A percentile compares a stretch with the other conserved stretches of the same genome.
phyloP scores from a whole-genome alignment of 768 basidiomycete species.

The Lactarius deliciosus region DNA sequence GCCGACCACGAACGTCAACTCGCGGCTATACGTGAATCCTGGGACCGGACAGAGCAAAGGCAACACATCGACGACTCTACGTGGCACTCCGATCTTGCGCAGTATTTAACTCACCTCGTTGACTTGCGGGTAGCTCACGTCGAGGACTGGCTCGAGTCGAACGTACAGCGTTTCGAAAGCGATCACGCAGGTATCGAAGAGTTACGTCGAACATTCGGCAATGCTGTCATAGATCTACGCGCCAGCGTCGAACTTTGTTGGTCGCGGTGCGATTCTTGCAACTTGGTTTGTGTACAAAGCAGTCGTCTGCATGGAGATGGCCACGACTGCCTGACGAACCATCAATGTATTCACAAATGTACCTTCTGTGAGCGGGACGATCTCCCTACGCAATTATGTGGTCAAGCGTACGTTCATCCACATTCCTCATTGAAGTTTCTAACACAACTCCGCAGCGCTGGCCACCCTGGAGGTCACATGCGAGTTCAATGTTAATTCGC shows the following conservation, averaged over 20 bases:
- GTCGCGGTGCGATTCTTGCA: neutral
- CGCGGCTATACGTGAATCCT: neutral
- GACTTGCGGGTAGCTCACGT: neutral
- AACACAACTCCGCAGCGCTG: neutral
- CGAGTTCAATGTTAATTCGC: slow-evolving; percentile 26
- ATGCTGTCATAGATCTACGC: neutral
- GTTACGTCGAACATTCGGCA: neutral
- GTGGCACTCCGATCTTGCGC: neutral
- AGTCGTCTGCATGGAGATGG: neutral
- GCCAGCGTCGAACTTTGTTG: neutral
- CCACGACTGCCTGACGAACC: neutral
- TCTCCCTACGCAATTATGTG: neutral
- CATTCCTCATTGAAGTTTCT: neutral
- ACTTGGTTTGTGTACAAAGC: neutral
- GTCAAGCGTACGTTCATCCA: neutral
- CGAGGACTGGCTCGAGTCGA: neutral
- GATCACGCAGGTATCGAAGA: neutral
- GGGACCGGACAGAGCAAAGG: neutral
- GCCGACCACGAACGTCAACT: neutral
- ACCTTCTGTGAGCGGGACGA: neutral
- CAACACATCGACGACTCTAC: neutral
- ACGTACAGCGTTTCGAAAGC: neutral
- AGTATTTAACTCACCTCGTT: neutral
- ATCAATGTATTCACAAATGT: neutral
- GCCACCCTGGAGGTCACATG: slow-evolving; percentile 43